These are phyloP conservation scores for Aphanomyces cochlioides DNA, from an alignment of 352 stramenopile genomes.

Conservation along the genomic window DNA sequence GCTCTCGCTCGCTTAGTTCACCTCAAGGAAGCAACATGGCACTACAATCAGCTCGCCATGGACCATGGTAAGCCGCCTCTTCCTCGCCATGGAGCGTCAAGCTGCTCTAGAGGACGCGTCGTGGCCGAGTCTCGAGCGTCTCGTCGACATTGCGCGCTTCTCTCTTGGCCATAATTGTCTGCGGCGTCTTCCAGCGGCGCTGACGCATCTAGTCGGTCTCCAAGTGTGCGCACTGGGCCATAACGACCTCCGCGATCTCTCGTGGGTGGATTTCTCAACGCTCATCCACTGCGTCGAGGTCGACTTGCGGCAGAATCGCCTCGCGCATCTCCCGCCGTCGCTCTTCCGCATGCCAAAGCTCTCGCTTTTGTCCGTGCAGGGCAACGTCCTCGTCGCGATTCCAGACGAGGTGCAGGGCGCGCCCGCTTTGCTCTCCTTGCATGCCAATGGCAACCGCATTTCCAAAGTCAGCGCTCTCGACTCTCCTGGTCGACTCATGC, in stretches of 20 bases:
- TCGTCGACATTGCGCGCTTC: not conserved
- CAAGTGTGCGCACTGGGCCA: not conserved
- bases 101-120: too few relatives aligned
- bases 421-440: not conserved
- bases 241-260: constrained; percentile 21
- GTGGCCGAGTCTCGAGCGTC: not conserved
- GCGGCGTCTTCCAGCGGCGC: not conserved
- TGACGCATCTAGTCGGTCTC: not conserved
- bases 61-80: too few relatives aligned
- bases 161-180: constrained; percentile 10
- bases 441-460: constrained; percentile 18
- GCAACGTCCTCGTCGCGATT: constrained; percentile 9
- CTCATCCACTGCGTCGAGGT: constrained; percentile 16
- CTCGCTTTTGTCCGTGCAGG: constrained; percentile 22
- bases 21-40: not conserved
- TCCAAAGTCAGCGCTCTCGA: constrained; percentile 15
- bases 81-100: not conserved
- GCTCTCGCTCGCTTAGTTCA: not conserved
- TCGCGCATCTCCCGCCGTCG: constrained; percentile 5
- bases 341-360: constrained; percentile 16
- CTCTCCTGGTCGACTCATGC: too few relatives aligned
- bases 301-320: constrained; percentile 15
- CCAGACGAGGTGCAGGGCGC: constrained; percentile 31
- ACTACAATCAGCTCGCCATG: constrained; percentile 16
- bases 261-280: not conserved